These are phyloP conservation scores for Astrephomene gubernaculifera DNA, from an alignment of 139 green algal genomes.

Conservation along the genomic window DNA sequence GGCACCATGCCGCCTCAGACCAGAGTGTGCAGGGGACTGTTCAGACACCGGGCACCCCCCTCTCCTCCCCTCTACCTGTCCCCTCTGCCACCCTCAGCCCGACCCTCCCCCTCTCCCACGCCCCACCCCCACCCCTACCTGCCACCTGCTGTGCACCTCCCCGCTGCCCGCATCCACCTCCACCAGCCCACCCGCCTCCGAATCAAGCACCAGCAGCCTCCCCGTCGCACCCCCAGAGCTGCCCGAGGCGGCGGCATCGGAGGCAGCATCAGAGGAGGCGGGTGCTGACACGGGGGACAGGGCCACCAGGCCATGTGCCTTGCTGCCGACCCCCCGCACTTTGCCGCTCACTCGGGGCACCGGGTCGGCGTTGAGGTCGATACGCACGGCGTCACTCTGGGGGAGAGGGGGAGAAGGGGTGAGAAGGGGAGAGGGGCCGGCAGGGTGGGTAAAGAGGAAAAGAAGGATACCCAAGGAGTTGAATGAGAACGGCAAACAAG, in stretches of 20 bases:
- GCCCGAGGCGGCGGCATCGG: no score
- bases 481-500: no score
- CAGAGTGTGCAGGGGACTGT: no score
- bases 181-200: constrained; percentile 59
- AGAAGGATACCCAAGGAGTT: no score
- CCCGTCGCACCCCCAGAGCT: constrained; percentile 46
- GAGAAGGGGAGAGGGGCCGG: neutral
- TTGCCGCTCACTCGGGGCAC: constrained; percentile 27
- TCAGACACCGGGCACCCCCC: no score
- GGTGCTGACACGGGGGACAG: no score
- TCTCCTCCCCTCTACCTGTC: neutral
- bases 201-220: constrained; percentile 78
- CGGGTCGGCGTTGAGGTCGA: constrained; percentile 54
- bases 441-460: neutral
- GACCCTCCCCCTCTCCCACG: neutral
- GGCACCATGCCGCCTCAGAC: no score
- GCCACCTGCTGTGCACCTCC: neutral
- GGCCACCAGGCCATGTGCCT: constrained; percentile 73
- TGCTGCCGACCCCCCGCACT: constrained; percentile 62
- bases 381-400: constrained; percentile 61
- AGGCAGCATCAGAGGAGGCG: no score
- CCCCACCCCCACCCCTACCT: neutral
- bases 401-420: neutral
- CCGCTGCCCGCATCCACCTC: constrained; percentile 40
- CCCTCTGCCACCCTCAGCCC: neutral